Evolutionary conservation across 345 rosid species (phyloP).

Genomic region (Eucalyptus marginata): DNA sequence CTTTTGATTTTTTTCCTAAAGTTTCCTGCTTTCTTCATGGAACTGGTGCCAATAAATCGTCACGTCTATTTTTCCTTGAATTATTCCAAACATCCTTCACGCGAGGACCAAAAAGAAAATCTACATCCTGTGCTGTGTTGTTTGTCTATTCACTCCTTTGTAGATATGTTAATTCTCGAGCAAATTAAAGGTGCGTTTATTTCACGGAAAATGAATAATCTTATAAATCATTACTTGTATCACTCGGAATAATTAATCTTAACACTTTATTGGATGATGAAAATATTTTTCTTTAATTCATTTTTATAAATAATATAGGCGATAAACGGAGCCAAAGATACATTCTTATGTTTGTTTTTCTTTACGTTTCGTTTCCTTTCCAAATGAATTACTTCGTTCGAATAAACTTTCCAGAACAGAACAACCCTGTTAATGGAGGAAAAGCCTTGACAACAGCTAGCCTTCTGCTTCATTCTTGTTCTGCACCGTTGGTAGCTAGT

Average conservation of each 20-base stretch:
- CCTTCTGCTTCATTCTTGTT: too few species aligned
- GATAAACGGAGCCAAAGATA: too few species aligned
- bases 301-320: too few species aligned
- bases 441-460: neutral
- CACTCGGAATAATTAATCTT: too few species aligned
- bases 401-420: neutral
- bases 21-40: neutral
- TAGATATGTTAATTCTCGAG: neutral
- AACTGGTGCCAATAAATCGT: neutral
- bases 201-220: too few species aligned
- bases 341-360: neutral
- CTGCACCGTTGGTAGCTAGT: too few species aligned
- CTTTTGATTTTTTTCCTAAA: neutral
- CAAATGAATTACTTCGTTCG: neutral
- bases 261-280: too few species aligned
- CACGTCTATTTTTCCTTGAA: neutral
- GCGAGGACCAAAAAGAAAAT: neutral
- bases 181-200: accelerated
- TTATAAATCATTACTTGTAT: accelerated
- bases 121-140: neutral
- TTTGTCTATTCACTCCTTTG: neutral
- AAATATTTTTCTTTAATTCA: too few species aligned
- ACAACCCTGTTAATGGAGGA: neutral
- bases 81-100: neutral
- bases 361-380: neutral